These are phyloP conservation scores for Phaseolus lunatus DNA, from an alignment of 306 rosid genomes.

Conservation along the genomic window DNA sequence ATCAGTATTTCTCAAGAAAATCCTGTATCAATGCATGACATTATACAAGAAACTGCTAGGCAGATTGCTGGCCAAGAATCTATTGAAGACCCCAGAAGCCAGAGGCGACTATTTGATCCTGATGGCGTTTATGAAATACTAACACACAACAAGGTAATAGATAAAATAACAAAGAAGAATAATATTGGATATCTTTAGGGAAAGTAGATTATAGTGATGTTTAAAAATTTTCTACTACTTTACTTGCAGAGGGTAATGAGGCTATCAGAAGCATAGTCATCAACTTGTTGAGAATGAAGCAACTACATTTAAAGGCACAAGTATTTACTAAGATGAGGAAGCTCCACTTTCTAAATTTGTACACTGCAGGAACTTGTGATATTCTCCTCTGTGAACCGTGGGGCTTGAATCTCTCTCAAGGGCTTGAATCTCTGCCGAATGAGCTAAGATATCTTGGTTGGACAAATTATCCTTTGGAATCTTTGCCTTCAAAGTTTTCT, in stretches of 20 bases:
- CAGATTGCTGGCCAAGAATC: constrained; percentile 36
- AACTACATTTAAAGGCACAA: not conserved
- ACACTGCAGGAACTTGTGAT: not conserved
- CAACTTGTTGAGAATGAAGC: not conserved
- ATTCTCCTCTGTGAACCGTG: not conserved
- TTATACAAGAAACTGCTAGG: constrained; percentile 40
- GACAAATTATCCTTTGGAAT: constrained; percentile 37
- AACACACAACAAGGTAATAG: constrained; percentile 20
- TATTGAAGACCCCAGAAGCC: not conserved
- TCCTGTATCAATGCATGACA: constrained; percentile 31
- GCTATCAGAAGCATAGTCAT: constrained; percentile 34
- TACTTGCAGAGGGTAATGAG: constrained; percentile 41
- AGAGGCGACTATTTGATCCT: not conserved
- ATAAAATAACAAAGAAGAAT: not conserved
- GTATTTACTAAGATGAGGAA: constrained; percentile 38
- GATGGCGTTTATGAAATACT: constrained; percentile 12
- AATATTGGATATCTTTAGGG: not conserved
- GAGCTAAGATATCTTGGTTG: constrained; percentile 39
- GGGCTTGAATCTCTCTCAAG: constrained; percentile 8
- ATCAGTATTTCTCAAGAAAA: not conserved
- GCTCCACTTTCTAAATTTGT: constrained; percentile 28
- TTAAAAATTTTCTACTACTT: not conserved
- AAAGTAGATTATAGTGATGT: not conserved
- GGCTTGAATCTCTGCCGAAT: constrained; percentile 26
- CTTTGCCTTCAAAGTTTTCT: constrained; percentile 38